phyloP scores from a whole-genome alignment of 2,329 filamentous ascomycete genomes.

The Fusarium paranaense region DNA sequence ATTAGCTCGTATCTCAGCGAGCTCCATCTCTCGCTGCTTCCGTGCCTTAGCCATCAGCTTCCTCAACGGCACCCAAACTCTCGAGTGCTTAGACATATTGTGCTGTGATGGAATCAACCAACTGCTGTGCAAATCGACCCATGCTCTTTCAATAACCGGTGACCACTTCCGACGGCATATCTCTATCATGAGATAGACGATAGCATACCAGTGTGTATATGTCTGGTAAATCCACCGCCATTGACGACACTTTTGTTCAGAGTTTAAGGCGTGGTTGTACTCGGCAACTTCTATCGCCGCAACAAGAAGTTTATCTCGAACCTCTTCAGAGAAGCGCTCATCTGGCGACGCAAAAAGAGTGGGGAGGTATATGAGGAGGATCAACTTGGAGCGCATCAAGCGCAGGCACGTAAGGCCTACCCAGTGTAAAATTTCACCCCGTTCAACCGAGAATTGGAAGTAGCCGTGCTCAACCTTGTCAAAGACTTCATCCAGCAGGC shows the following conservation, averaged over 20 bases:
- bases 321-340: constrained; percentile 51
- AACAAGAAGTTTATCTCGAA: constrained; percentile 59
- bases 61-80: constrained; percentile 56
- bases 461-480: constrained; percentile 56
- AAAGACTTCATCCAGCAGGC: constrained; percentile 59
- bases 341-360: constrained; percentile 57
- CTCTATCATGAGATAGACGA: constrained; percentile 67
- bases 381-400: constrained; percentile 66
- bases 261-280: constrained; percentile 65
- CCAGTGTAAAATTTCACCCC: constrained; percentile 52
- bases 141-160: constrained; percentile 59
- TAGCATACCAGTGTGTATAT: constrained; percentile 69
- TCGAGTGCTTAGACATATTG: constrained; percentile 44
- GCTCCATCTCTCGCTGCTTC: constrained; percentile 51
- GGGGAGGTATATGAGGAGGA: constrained; percentile 65
- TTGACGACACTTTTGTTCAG: constrained; percentile 59
- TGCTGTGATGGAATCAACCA: constrained; percentile 51
- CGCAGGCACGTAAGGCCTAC: constrained; percentile 52
- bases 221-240: constrained; percentile 71
- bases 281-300: constrained; percentile 67
- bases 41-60: constrained; percentile 54
- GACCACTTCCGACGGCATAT: constrained; percentile 59
- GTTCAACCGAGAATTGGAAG: constrained; percentile 52
- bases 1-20: constrained; percentile 49
- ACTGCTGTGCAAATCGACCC: constrained; percentile 58